Base-by-base conservation (phyloP, 768 basidiomycete genomes). In the Hypholoma sublateritium region DNA sequence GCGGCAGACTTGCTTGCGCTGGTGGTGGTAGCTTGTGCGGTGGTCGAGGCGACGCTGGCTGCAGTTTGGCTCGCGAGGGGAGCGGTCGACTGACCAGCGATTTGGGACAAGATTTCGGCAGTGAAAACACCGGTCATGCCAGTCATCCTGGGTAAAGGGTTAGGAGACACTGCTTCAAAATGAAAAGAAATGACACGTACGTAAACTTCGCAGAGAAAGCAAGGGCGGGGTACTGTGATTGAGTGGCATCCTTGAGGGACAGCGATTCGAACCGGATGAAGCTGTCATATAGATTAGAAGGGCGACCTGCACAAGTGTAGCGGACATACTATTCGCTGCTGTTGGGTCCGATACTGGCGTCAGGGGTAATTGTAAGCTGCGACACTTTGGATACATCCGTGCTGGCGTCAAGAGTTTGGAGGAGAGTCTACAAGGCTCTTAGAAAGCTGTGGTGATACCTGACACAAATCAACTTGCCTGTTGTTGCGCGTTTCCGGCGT, bases 171-270 rank as follows among this genome's bases (percentile, higher is more conserved):
- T 12, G 25, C 28, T 32, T 32, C 25, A 5, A 41, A 3, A 19
- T 7, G 34, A 45, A 6, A 3, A 1, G 52, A 8, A 8, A 28
- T 44, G 12, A 35, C 8, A 73, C 86, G 61, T 66, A 93, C 91
- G 75, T 74, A 77, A 92, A 94, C 64, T 81, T 82, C 60, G 92
- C 81, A 6, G 91, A 91, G 78, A 93, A 95, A 0, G 90, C 84
- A 60, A 87, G 74, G 44, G 79, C 81, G 3, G 80, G 80, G 73
- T 75, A 88, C 53, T 81, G 74, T 13, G 86, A 72, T 54, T 80
- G 67, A 2, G 66, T 65, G 25, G 83, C 46, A 67, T 88, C 83
- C 68, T 78, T 87, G 43, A 81, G 62, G 53, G 36, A 63, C 35
- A 78, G 60, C 0, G 91, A 92, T 56, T 88, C 81, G 65, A 89